phyloP scores from a whole-genome alignment of 2,329 filamentous ascomycete species.

The Aspergillus quadrilineatus region DNA sequence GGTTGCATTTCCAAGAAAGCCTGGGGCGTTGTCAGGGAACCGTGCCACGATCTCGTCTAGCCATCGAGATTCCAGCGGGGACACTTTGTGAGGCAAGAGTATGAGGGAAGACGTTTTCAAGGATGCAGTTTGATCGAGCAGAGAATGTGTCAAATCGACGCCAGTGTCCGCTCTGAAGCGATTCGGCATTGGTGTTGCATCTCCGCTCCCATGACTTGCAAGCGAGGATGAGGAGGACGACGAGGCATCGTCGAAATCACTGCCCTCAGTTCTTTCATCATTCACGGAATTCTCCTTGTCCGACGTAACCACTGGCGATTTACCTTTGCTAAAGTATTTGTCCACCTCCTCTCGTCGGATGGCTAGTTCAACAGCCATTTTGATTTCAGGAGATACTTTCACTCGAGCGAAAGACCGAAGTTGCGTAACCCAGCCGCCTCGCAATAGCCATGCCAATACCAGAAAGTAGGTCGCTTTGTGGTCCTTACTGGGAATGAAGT shows the following conservation, averaged over 20 bases:
- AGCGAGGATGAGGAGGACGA: slow-evolving; percentile 43
- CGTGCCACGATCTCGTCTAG: slow-evolving; percentile 49
- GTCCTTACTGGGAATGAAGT: slow-evolving; percentile 80
- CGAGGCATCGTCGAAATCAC: slow-evolving; percentile 26
- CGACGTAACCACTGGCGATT: slow-evolving; percentile 17
- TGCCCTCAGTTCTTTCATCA: slow-evolving; percentile 18
- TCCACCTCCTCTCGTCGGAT: slow-evolving; percentile 65
- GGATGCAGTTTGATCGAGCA: slow-evolving; percentile 34
- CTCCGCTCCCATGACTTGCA: slow-evolving; percentile 39
- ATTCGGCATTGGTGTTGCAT: slow-evolving; percentile 37
- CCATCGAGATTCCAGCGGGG: slow-evolving; percentile 73
- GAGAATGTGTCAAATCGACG: slow-evolving; percentile 33
- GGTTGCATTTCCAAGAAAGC: slow-evolving; percentile 5
- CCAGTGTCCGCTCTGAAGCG: slow-evolving; percentile 28
- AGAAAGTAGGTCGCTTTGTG: slow-evolving; percentile 85
- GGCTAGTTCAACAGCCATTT: slow-evolving; percentile 73
- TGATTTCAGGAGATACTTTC: slow-evolving; percentile 76
- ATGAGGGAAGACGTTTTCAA: slow-evolving; percentile 63
- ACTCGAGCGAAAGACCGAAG: slow-evolving; percentile 89
- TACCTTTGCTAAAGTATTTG: slow-evolving; percentile 34
- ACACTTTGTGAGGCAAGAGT: slow-evolving; percentile 74
- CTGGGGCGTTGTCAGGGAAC: slow-evolving; percentile 31
- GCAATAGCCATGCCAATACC: slow-evolving; percentile 89
- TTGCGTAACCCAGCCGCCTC: slow-evolving; percentile 90
- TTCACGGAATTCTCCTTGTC: slow-evolving; percentile 8